Evolutionary conservation across 805 yeast species (phyloP), one percentile per base, ranked within the genome.

Genomic region (Pichia scutulata): DNA sequence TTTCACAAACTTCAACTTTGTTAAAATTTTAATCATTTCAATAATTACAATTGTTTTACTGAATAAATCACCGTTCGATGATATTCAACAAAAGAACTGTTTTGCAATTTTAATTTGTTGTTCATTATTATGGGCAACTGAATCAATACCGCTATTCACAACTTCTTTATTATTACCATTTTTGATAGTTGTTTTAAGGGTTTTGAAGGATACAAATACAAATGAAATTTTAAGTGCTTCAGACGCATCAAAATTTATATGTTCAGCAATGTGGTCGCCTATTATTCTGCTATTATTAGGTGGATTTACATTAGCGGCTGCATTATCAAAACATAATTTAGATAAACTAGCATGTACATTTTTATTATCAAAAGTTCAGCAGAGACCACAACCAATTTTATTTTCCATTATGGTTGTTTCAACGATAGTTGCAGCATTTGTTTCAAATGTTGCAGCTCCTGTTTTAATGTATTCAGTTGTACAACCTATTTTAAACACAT

Each of bases 361-460:
- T 67, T 82, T 92, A 52, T 71, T 93, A 50, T 79, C 89, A 2
- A 76, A 78, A 46, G 95, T 96, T 2, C 97, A 97, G 12, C 86
- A 92, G 5, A 81, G 83, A 55, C 98, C 98, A 12, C 76, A 84
- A 33, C 75, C 78, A 39, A 84, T 92, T 22, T 70, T 90, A 36
- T 68, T 90, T 41, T 79, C 92, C 5, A 82, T 89, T 53, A 89
- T 93, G 97, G 70, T 77, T 44, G 92, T 92, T 30, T 87, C 97
- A 0, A 72, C 90, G 39, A 81, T 92, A 60, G 81, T 87, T 40
- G 82, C 96, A 6, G 89, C 92, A 88, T 90, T 96, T 95, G 93
- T 92, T 39, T 85, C 95, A 24, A 92, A 92, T 65, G 98, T 92
- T 41, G 99, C 99, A 1, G 93, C 98, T 0, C 99, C 99, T 0